Percentiles rank a stretch among this genome's conserved stretches.
phyloP scores from a whole-genome alignment of 805 yeast species.

The Hanseniaspora guilliermondii region DNA sequence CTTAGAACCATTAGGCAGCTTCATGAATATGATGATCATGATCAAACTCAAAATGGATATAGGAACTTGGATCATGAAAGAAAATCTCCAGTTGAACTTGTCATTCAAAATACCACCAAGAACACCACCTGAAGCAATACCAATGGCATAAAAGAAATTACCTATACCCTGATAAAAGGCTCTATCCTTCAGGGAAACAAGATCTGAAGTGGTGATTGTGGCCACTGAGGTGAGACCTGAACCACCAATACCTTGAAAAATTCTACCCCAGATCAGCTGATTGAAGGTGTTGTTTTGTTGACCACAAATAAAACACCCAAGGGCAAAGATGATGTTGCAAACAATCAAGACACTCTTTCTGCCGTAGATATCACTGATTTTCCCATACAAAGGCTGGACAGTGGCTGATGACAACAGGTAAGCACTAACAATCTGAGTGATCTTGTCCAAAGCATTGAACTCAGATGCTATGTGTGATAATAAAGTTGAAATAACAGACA shows the following conservation, averaged over 20 bases:
- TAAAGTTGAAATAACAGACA: constrained; percentile 55
- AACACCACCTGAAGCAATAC: constrained; percentile 61
- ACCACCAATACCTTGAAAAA: constrained; percentile 79
- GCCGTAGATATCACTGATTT: constrained; percentile 60
- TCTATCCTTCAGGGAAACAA: constrained; percentile 62
- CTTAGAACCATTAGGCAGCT: constrained; percentile 30
- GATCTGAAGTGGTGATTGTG: constrained; percentile 64
- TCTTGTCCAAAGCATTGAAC: constrained; percentile 46
- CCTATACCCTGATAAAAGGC: constrained; percentile 77
- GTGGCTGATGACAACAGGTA: constrained; percentile 58
- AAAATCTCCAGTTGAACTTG: constrained; percentile 53
- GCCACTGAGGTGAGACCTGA: constrained; percentile 70
- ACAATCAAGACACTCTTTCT: constrained; percentile 41
- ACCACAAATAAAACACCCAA: constrained; percentile 49
- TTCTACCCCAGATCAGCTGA: constrained; percentile 42
- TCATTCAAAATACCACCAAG: constrained; percentile 51
- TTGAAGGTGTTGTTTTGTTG: constrained; percentile 34
- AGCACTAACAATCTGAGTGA: constrained; percentile 65
- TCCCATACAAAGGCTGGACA: constrained; percentile 63
- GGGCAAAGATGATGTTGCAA: constrained; percentile 43
- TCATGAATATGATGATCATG: constrained; percentile 31
- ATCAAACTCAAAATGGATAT: constrained; percentile 39
- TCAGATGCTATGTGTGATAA: constrained; percentile 58
- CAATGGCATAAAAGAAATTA: constrained; percentile 63
- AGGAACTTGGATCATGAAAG: constrained; percentile 45